Evolutionary conservation across 345 rosid genomes (phyloP), one percentile per base, ranked within the genome.

Genomic region (Brassica cretica): DNA sequence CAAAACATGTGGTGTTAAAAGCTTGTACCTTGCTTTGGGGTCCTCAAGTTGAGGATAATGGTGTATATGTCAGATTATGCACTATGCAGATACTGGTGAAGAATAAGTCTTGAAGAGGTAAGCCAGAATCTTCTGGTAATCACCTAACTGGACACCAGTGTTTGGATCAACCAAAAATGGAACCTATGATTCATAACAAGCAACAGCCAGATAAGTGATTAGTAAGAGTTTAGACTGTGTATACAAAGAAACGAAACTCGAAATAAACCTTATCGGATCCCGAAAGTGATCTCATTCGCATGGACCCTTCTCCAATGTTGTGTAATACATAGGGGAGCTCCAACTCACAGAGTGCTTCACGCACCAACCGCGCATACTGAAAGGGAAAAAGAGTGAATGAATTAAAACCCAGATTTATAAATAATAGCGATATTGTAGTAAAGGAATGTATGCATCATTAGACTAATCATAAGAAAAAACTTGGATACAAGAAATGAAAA

Each of bases 311-410:
- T 80, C 93, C 97, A 39, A 84, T 90, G 65, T 88, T 92, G 60
- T 86, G 89, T 84, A 92, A 88, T 70, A 90, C 78, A 74, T 89
- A 90, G 30, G 96, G 96, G 21, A 92, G 88, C 83, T 92, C 97
- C 76, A 92, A 80, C 72, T 92, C 97, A 49, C 95, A 92, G 10
- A 92, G 84, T 64, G 95, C 97, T 80, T 89, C 95, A 6, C 95
- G 93, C 71, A 90, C 93, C 77, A 92, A 83, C 78, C 97, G 85
- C 14, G 96, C 88, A 81, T 85, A 84, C 97, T 92, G 60, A 30
- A 58, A 76, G 15, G 25, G 41, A n/a, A 30, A 56, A 59, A 49
- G 61, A 14, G 10, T 19, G 16, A 68, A 33, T 3, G 58, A 7
- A 25, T 25, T 4, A 68, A 72, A 24, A 64, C 12, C 4, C 60